Evolutionary conservation across 2,329 filamentous ascomycete species (phyloP), one percentile per base, ranked within the genome.

Genomic region (Cladosporium sp.): DNA sequence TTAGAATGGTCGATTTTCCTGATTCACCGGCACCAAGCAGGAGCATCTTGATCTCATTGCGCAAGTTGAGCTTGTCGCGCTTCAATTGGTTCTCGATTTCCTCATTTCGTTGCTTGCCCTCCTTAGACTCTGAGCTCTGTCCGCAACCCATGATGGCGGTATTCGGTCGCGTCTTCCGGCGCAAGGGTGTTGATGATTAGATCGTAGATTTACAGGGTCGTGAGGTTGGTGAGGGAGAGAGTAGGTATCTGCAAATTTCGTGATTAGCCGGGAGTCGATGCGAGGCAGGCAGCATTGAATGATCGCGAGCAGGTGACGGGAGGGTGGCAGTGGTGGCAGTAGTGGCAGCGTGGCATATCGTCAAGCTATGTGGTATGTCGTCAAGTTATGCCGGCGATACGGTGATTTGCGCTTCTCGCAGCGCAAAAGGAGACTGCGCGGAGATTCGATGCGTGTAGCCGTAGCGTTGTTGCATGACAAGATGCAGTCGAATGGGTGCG

Each of bases 41-140:
- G 75, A 99, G 86, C 95, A 99, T 98, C 88, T 99, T 99, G 85
- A 99, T 99, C 83, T 99, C 95, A 75, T 99, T 99, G 76, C 94
- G 90, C 84, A 97, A 93, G 86, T 96, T 91, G 91, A 98, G 91
- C 83, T 96, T 96, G 79, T 99, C 95, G 80, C 92, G 88, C 88
- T 97, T 98, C 79, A 98, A 85, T 85, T 98, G 94, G 81, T 97
- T 98, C 84, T 99, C 95, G 78, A 99, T 99, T 88, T 98, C 94
- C 87, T 99, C 95, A 80, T 99, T 98, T 75, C 95, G 90, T 85
- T 93, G 92, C 91, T 97, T 98, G 84, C 95, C 94, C 93, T 98
- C 95, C 90, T 97, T 97, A 84, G 98, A 95, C 85, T 98, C 95
- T 78, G 95, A 97, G 81, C 94, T 98, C 92, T 97, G 96, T 83